Base-by-base conservation (phyloP, 108 stramenopile genomes). In the Skeletonema marinoi region DNA sequence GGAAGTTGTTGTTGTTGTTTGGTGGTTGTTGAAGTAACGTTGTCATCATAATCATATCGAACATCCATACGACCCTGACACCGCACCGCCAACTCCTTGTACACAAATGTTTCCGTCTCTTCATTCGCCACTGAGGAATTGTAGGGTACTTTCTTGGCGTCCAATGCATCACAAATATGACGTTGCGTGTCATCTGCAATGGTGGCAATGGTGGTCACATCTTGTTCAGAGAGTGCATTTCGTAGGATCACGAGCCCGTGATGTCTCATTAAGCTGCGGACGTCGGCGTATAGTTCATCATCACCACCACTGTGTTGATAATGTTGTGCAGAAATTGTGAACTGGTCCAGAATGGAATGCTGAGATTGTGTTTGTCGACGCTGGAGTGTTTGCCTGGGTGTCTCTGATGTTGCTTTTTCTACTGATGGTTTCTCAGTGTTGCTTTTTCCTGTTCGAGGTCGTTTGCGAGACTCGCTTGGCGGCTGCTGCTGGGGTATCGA, bases 61-160 rank as follows among this genome's bases (percentile, higher is more conserved):
- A 86, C 68, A 73, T 89, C 88, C 70, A 86, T 69, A 14, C 88
- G 68, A 19, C 88, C 86, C 50, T 33, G 21, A 60, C 88, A 85
- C 25, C 88, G 66, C 9, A 78, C 78, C 3, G 88, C 88, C n/a
- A 81, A 84, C 65, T 89, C 84, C 12, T 79, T 60, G 48, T 68
- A 89, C n/a, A 75, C 65, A 65, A 87, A 82, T 35, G 68, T 69
- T 33, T 69, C 68, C 17, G 68, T 69, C 17, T 69, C 68, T 8
- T 21, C 9, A 9, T 56, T 10, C 9, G 54, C 54, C 19, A 46
- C 25, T 32, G 39, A 2, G 4, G 39, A 44, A 42, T 66, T 31
- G 17, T 66, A 66, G 0, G 41, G 41, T 30, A 66, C 12, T 7
- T 10, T 42, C 41, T 32, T 44, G 0, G 8, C 3, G 46, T 46